Percentiles rank a stretch among this genome's conserved stretches.
Evolutionary conservation across 176 grass and related monocot species (phyloP).

Genomic region (Eragrostis curvula): DNA sequence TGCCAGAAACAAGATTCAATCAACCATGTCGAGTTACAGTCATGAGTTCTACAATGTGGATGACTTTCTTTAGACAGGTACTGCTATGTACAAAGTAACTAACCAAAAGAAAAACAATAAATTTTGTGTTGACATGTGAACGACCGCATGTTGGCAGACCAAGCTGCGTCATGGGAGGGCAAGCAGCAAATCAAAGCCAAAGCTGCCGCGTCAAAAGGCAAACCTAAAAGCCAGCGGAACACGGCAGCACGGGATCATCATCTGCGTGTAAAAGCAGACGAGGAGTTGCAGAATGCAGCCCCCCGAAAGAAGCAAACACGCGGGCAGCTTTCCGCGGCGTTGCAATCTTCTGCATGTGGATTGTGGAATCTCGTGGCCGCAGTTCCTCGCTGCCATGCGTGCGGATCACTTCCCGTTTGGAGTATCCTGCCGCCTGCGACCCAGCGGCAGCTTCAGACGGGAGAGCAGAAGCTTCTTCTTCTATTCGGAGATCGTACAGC

Average conservation of each 20-base stretch:
- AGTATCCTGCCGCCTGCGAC: background rate
- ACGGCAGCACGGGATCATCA: background rate
- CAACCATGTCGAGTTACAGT: background rate
- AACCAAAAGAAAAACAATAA: background rate
- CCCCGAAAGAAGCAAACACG: background rate
- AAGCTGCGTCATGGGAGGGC: background rate
- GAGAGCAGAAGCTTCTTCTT: no score
- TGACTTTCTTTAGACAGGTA: background rate
- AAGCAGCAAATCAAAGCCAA: background rate
- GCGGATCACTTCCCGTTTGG: background rate
- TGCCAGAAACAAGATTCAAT: no score
- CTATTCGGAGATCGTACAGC: no score
- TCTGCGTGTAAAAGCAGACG: no score
- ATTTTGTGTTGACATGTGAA: background rate
- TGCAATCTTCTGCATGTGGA: background rate
- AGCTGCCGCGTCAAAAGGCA: conserved; percentile 30
- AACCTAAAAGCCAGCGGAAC: no score
- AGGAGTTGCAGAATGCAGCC: background rate
- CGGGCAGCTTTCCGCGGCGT: background rate
- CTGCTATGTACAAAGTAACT: no score
- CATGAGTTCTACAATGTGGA: background rate
- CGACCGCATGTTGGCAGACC: background rate
- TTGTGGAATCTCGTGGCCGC: background rate
- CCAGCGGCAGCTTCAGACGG: no score
- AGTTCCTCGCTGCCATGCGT: background rate